Base-by-base conservation (phyloP, 148 eudicot species). In the Vaccinium corymbosum region DNA sequence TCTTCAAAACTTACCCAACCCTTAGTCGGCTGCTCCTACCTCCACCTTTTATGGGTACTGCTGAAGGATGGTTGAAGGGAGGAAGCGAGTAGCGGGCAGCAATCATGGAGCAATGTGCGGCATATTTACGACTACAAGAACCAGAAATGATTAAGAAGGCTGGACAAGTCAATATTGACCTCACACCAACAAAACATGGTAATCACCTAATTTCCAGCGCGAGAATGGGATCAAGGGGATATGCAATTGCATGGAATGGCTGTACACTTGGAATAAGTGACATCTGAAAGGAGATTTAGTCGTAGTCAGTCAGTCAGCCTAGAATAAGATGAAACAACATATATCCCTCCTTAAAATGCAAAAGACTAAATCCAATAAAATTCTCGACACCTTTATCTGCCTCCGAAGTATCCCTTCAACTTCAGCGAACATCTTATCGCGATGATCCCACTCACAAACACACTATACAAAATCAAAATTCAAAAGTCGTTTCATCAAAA, bases 201-300 rank as follows among this genome's bases (percentile, higher is more conserved):
- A 76, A 71, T 76, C 87, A 89, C 99, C 99, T 97, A 73, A 97
- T 97, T 81, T 97, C 97, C 68, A 97, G 89, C 35, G 99, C 97
- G 85, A 97, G 98, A 87, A 94, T 83, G 53, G 97, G 93, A 83
- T 97, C 99, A 88, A 97, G 93, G 49, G 99, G 99, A 84, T 97
- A 97, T 42, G 99, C 99, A 80, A 97, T 93, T 46, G 99, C 99
- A 91, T 97, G 98, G 89, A 97, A 97, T 49, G 99, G 99, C 81
- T 94, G 99, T 83, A 97, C 99, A 85, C 98, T 97, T 80, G 99
- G 99, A 79, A 95, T 87, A 85, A 93, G 90, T 53, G 95, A 90
- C 93, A 90, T 93, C 99, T 97, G 90, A 51, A 83, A 89, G 74
- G 72, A 80, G 73, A 81, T 77, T 68, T 68, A 68, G 17, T 27